A percentile compares a stretch with the other conserved stretches of the same genome.
These are phyloP conservation scores for Scytalidium lignicola DNA, from an alignment of 2,329 filamentous ascomycete genomes.

Conservation along the genomic window DNA sequence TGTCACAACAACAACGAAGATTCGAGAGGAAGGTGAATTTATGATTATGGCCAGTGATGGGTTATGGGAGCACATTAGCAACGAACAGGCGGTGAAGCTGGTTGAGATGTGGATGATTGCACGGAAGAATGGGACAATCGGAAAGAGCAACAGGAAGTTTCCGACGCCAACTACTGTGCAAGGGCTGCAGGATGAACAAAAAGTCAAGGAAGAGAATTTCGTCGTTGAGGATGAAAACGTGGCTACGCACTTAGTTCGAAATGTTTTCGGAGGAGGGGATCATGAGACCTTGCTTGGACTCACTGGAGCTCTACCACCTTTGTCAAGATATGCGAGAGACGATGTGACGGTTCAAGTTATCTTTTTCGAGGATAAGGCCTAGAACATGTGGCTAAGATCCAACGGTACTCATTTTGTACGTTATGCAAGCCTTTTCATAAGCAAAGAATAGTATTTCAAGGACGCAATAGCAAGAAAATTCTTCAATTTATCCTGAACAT, in stretches of 20 bases:
- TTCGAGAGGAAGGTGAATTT: conserved; percentile 47
- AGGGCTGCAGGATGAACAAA: background rate
- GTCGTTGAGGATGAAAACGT: conserved; percentile 76
- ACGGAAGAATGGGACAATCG: background rate
- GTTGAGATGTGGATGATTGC: conserved; percentile 29
- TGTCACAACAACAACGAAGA: conserved; percentile 51
- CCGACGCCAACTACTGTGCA: background rate
- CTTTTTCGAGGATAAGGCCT: conserved; percentile 54
- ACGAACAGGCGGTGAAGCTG: conserved; percentile 51
- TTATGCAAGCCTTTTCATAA: no score
- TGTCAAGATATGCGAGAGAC: conserved; percentile 60
- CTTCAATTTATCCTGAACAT: no score
- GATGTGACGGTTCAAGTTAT: conserved; percentile 83
- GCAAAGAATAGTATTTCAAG: no score
- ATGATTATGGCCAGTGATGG: conserved; percentile 64
- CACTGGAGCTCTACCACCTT: conserved; percentile 65
- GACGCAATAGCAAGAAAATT: no score
- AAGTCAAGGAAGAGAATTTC: conserved; percentile 50
- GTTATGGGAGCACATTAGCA: conserved; percentile 58
- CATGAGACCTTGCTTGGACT: conserved; percentile 68
- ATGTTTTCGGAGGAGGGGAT: conserved; percentile 73
- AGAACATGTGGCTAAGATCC: no score
- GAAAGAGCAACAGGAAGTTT: background rate
- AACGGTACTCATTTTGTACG: no score
- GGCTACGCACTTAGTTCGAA: conserved; percentile 75